Base-by-base conservation (phyloP, 1,284 basidiomycete genomes). In the Ganoderma resinaceum region DNA sequence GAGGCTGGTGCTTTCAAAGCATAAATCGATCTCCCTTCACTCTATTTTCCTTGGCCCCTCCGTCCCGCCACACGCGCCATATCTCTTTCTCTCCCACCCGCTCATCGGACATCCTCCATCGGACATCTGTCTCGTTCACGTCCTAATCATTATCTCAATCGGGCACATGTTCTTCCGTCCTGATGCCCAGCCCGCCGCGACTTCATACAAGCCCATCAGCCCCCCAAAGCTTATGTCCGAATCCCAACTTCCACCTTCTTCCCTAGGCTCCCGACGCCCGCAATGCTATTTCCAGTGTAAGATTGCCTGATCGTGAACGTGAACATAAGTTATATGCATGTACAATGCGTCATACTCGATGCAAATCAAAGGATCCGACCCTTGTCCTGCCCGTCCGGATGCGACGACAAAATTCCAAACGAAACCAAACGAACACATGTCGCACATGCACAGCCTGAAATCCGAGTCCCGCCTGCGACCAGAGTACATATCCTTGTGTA, bases 31-130 rank as follows among this genome's bases (percentile, higher is more conserved):
- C 63, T 66, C 66, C 62, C 71, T 66, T 63, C 69, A 66, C 71
- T 70, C 69, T 72, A 66, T 72, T 69, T 67, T 63, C 62, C 65
- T 62, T 63, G 60, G 33, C 58, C 61, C 6, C 20, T 62, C 58
- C 42, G 61, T 62, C 63, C 62, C 46, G 53, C 70, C 65, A 66
- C 65, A 65, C 61, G 57, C 66, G 37, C 46, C 46, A 29, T 40
- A 42, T 46, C 23, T 49, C 46, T 49, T 23, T 49, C 46, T 49
- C 46, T 49, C 35, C 33, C 52, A 52, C 62, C 63, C 62, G 58
- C 20, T n/a, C 63, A 42, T 61, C 62, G 58, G 59, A 31, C 62
- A 43, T 53, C 46, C 20, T 38, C 18, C 46, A 23, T 66, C 59
- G 35, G 37, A 29, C 43, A 20, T 18, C 53, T 31, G 37, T 23